These are phyloP conservation scores for Chaetoceros tenuissimus DNA, from an alignment of 108 stramenopile species.

Conservation along the genomic window DNA sequence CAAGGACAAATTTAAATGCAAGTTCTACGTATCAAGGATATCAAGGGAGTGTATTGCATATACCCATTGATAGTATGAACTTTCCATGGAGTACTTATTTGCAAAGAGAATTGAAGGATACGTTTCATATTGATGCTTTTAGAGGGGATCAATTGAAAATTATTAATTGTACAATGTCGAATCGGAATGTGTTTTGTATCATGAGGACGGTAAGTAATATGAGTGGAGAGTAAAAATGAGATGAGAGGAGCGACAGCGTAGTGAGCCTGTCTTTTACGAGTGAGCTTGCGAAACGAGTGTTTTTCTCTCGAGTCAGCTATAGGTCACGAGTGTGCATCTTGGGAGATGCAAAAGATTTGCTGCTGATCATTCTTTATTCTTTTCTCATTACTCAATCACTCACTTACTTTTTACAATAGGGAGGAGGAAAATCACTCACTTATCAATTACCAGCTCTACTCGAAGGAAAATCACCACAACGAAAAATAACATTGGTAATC, in stretches of 20 bases:
- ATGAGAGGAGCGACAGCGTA: slow-evolving; percentile 10
- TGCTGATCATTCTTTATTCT: too few species aligned
- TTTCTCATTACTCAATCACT: background rate
- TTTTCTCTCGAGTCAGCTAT: background rate
- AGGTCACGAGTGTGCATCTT: too few species aligned
- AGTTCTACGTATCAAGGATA: background rate
- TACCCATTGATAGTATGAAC: background rate
- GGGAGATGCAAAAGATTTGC: too few species aligned
- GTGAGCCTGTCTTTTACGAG: background rate
- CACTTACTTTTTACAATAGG: too few species aligned
- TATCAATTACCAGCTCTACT: slow-evolving; percentile 86
- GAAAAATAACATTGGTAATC: slow-evolving; percentile 74
- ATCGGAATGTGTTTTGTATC: slow-evolving; percentile 81
- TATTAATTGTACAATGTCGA: slow-evolving; percentile 71
- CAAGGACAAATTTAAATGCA: background rate
- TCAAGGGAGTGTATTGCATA: background rate
- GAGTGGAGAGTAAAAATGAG: too few species aligned
- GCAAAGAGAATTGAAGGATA: slow-evolving; percentile 30
- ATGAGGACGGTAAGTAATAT: too few species aligned
- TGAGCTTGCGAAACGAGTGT: background rate
- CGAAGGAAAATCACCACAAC: slow-evolving; percentile 16
- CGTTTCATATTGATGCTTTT: slow-evolving; percentile 62
- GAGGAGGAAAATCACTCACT: slow-evolving; percentile 87
- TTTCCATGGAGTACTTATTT: slow-evolving; percentile 29
- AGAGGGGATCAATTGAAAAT: slow-evolving; percentile 82